Base-by-base conservation (phyloP, 805 yeast species). In the Metschnikowia peoriensis region DNA sequence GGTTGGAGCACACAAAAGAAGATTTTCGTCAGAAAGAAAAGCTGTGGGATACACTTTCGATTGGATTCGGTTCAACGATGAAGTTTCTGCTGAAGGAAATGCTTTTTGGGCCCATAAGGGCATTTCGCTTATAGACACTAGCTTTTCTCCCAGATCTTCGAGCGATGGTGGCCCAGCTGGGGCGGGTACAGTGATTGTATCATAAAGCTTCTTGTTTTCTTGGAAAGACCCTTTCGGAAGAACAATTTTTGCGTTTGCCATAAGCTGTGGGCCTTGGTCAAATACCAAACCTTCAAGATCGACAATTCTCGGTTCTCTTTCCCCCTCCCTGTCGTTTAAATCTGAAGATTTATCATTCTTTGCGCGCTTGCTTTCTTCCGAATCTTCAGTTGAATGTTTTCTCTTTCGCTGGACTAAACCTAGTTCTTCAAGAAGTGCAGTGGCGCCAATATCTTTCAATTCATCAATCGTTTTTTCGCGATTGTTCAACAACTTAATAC, bases 1-100 rank as follows among this genome's bases (percentile, higher is more conserved):
- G 0, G 99, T 93, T 7, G 99, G 99, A 1, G 99, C 98, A 78
- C 98, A 93, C 60, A 93, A 73, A 15, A 93, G 71, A 39, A 94
- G 66, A 61, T 92, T 93, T 5, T 78, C 77, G 63, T 89, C 94
- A 1, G 80, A 70, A 4, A 77, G 62, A 57, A 93, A 89, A 0
- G 96, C 97, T n/a, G 74, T 64, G 1, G 94, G 94, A 57, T 70
- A 89, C 0, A 92, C 90, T 55, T 80, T 81, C 1, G 96, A 88
- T 67, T 94, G 99, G 14, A 94, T 81, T 49, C 89, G 72, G 67
- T 94, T 94, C 58, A 94, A 76, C 1, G 85, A 72, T 1, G 78
- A 62, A 0, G 91, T 85, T 63, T 88, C 89, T 1, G 76, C 69
- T 0, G 79, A 66, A 0, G 91, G 89, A 61, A 94, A 96, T 0